These are phyloP conservation scores for Lepidium africanum DNA, from an alignment of 345 rosid genomes.

Conservation along the genomic window DNA sequence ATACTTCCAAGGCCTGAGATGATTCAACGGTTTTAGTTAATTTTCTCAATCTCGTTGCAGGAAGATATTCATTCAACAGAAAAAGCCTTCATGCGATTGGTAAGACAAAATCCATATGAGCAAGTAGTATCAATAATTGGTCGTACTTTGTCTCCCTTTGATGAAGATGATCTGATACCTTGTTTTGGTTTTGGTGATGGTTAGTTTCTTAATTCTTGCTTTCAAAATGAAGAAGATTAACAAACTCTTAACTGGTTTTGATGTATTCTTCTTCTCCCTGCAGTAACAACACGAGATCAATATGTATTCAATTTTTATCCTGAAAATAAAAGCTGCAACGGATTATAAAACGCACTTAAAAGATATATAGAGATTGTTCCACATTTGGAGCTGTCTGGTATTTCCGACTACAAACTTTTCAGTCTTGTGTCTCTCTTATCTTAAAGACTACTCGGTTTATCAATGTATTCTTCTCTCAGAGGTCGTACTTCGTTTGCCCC, in stretches of 20 bases:
- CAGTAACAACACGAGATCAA: constrained; percentile 76
- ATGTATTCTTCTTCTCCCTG: constrained; percentile 20
- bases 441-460: neutral
- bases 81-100: constrained; percentile 79
- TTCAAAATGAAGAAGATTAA: neutral
- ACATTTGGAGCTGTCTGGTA: constrained; percentile 67
- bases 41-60: constrained; percentile 26
- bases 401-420: neutral
- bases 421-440: neutral
- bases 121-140: constrained; percentile 95
- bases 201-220: constrained; percentile 30
- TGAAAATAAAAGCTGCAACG: constrained; percentile 50
- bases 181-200: constrained; percentile 99
- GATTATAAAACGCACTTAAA: constrained; percentile 67
- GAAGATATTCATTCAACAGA: constrained; percentile 65
- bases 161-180: constrained; percentile 91
- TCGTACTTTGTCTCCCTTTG: constrained; percentile 75
- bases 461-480: neutral
- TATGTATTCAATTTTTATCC: constrained; percentile 74
- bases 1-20: too few species aligned
- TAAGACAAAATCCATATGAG: constrained; percentile 69
- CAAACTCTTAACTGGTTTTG: constrained; percentile 1
- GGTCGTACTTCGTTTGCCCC: constrained; percentile 99
- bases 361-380: constrained; percentile 82
- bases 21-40: neutral